Evolutionary conservation across 148 eudicot genomes (phyloP).

Genomic region (Amaranthus hypochondriacus): DNA sequence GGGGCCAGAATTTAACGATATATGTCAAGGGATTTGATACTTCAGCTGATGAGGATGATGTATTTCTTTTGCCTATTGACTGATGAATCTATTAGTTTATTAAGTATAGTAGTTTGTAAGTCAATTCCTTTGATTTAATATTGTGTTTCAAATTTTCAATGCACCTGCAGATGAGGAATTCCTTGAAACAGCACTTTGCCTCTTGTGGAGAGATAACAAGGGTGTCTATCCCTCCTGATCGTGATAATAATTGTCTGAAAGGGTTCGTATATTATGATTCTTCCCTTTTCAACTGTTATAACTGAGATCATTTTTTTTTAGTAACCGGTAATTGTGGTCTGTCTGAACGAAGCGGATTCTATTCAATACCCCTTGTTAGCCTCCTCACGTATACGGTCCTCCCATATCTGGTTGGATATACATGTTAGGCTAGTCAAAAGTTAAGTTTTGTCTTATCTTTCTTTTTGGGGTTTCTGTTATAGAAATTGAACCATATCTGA

Average conservation of each 20-base stretch:
- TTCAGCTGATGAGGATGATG: slow-evolving; percentile 50
- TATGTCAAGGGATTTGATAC: slow-evolving; percentile 71
- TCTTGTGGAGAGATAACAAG: slow-evolving; percentile 79
- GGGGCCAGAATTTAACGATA: slow-evolving; percentile 35
- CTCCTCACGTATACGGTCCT: no score
- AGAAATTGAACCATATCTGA: no score
- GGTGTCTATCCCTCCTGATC: slow-evolving; percentile 52
- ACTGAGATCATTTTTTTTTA: not conserved
- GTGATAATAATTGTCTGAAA: slow-evolving; percentile 41
- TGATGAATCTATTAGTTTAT: no score
- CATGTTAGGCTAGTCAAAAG: no score
- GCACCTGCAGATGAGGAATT: slow-evolving; percentile 26
- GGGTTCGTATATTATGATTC: slow-evolving; percentile 42
- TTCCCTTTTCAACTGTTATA: not conserved
- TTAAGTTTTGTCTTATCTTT: no score
- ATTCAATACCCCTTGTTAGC: no score
- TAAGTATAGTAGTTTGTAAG: not conserved
- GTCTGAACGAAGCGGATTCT: no score
- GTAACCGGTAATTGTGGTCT: not conserved
- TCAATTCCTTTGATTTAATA: not conserved
- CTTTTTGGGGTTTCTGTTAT: no score
- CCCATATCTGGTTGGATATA: no score
- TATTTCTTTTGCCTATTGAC: not conserved
- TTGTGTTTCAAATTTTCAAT: slow-evolving; percentile 36
- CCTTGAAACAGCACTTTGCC: slow-evolving; percentile 55